These are phyloP conservation scores for Monilinia fructicola DNA, from an alignment of 2,329 filamentous ascomycete species.

Conservation along the genomic window DNA sequence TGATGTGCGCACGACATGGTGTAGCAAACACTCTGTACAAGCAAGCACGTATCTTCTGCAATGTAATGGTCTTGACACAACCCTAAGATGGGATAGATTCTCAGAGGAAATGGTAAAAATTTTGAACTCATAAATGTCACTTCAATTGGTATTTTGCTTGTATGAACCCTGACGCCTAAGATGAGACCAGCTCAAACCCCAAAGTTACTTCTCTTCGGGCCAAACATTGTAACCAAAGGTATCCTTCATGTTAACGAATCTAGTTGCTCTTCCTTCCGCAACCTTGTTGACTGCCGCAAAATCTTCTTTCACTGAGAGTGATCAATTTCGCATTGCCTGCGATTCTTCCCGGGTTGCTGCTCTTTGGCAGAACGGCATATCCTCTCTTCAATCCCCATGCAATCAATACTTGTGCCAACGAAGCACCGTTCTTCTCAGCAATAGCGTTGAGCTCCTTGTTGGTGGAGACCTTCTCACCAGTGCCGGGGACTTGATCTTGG, in stretches of 20 bases:
- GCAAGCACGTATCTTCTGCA: background rate
- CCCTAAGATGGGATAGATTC: background rate
- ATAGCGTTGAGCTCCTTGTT: conserved; percentile 60
- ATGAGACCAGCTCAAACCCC: conserved; percentile 15
- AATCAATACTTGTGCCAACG: conserved; percentile 63
- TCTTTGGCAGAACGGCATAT: conserved; percentile 71
- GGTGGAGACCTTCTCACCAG: conserved; percentile 65
- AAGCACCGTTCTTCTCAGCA: conserved; percentile 63
- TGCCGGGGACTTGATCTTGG: conserved; percentile 62
- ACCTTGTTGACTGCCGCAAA: conserved; percentile 57
- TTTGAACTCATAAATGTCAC: background rate
- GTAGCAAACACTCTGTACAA: no score
- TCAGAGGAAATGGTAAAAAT: background rate
- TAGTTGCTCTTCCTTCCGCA: conserved; percentile 63
- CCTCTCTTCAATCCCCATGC: conserved; percentile 71
- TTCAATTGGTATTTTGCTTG: background rate
- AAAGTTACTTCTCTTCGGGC: conserved; percentile 52
- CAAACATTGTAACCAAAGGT: conserved; percentile 74
- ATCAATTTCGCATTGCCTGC: conserved; percentile 67
- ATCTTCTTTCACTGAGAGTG: conserved; percentile 61
- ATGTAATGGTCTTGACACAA: background rate
- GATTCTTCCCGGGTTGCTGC: conserved; percentile 66
- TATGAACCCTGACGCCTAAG: background rate
- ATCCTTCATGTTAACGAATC: conserved; percentile 82
- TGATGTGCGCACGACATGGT: no score